These are phyloP conservation scores for Coniochaeta hoffmannii DNA, from an alignment of 2,329 filamentous ascomycete genomes.

Conservation along the genomic window DNA sequence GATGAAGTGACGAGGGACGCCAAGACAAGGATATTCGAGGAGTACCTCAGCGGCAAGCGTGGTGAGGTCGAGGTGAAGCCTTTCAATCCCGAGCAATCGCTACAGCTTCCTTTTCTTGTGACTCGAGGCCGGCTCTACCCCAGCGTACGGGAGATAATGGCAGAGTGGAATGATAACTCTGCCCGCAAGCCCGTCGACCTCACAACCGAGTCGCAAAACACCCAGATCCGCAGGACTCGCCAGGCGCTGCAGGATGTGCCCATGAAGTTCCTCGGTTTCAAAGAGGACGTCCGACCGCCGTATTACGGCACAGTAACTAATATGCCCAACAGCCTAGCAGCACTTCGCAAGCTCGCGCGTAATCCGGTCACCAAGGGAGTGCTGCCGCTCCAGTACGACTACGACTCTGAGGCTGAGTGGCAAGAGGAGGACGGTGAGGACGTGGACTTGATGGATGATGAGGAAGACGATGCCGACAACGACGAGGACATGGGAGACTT, in stretches of 20 bases:
- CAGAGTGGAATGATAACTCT: slow-evolving; percentile 33
- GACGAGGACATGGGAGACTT: slow-evolving; percentile 87
- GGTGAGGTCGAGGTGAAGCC: slow-evolving; percentile 24
- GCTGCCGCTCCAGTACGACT: slow-evolving; percentile 70
- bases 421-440: slow-evolving; percentile 68
- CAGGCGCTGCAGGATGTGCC: slow-evolving; percentile 45
- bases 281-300: slow-evolving; percentile 57
- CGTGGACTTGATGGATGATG: slow-evolving; percentile 59
- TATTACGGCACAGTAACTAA: slow-evolving; percentile 70
- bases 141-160: slow-evolving; percentile 55
- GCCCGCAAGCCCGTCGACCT: slow-evolving; percentile 22
- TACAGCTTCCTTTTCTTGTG: slow-evolving; percentile 32
- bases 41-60: slow-evolving; percentile 39
- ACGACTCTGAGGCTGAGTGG: slow-evolving; percentile 84
- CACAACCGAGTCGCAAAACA: slow-evolving; percentile 32
- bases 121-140: slow-evolving; percentile 40
- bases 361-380: slow-evolving; percentile 42
- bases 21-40: slow-evolving; percentile 45
- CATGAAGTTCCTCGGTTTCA: slow-evolving; percentile 56
- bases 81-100: slow-evolving; percentile 38
- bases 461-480: slow-evolving; percentile 62
- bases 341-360: slow-evolving; percentile 43
- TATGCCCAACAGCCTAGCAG: slow-evolving; percentile 39
- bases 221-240: slow-evolving; percentile 27
- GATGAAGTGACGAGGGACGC: slow-evolving; percentile 47